Conservation (phyloP, 176 grass and related monocot genomes). For the Oryza brachyantha region DNA sequence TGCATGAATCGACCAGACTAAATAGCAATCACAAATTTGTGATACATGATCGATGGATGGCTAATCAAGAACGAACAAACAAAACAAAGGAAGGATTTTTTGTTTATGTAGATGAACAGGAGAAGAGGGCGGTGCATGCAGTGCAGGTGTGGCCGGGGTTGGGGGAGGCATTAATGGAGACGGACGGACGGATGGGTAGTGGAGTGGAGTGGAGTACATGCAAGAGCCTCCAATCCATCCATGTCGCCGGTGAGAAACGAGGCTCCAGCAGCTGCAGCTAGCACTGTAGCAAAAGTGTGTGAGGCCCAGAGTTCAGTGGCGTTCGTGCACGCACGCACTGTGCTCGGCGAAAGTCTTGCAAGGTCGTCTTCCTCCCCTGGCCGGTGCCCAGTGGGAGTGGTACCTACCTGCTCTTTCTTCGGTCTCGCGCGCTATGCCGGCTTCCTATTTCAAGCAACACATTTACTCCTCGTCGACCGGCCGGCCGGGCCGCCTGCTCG, state of each 20-base stretch:
- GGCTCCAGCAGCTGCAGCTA: too few species aligned
- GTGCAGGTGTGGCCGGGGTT: not conserved
- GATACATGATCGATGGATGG: too few species aligned
- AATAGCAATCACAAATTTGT: too few species aligned
- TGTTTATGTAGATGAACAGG: not conserved
- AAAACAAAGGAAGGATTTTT: not conserved
- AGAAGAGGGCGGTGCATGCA: not conserved
- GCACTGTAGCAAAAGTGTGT: too few species aligned
- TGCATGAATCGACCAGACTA: too few species aligned
- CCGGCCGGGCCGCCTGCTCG: too few species aligned
- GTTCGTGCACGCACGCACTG: conserved; percentile 17
- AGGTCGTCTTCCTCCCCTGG: not conserved
- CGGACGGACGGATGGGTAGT: not conserved
- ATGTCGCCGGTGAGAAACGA: not conserved
- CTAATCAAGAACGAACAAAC: too few species aligned
- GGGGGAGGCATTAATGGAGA: not conserved
- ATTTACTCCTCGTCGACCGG: conserved; percentile 26
- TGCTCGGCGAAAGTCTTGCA: conserved; percentile 33
- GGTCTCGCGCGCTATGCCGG: not conserved
- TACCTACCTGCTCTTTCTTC: not conserved
- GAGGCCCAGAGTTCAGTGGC: not conserved
- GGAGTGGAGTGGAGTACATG: too few species aligned
- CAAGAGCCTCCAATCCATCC: not conserved
- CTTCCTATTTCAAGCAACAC: conserved; percentile 26
- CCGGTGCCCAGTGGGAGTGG: too few species aligned